phyloP scores from a whole-genome alignment of 2,329 filamentous ascomycete genomes.

The Claviceps humidiphila region DNA sequence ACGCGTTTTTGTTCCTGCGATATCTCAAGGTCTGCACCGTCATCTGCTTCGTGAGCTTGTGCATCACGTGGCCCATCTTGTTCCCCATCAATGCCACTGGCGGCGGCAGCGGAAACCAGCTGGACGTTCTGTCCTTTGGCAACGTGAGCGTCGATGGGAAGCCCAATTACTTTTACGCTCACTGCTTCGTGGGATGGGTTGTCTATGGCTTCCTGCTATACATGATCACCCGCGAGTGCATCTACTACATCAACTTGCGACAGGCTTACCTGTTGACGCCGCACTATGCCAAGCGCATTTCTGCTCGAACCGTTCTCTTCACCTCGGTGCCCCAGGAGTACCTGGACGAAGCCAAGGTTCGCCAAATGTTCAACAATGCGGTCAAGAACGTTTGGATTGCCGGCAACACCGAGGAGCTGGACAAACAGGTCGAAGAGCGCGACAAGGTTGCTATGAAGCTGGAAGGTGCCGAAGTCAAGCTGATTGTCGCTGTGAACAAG shows the following conservation, averaged over 20 bases:
- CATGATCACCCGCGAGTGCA: conserved; percentile 75
- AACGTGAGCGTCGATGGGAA: conserved; percentile 37
- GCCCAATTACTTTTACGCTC: conserved; percentile 61
- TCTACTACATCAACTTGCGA: conserved; percentile 87
- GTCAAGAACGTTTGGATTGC: conserved; percentile 78
- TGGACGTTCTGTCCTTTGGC: conserved; percentile 34
- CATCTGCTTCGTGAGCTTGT: conserved; percentile 67
- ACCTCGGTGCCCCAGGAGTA: conserved; percentile 71
- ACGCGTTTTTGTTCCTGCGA: conserved; percentile 78
- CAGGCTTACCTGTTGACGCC: conserved; percentile 88
- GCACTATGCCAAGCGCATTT: conserved; percentile 70
- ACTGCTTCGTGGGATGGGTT: conserved; percentile 66
- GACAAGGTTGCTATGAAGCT: conserved; percentile 64
- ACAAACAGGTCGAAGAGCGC: conserved; percentile 63
- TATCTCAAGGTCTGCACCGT: conserved; percentile 66
- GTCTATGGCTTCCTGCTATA: conserved; percentile 84
- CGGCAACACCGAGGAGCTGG: conserved; percentile 59
- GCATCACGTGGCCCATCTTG: conserved; percentile 75
- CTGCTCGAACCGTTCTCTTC: conserved; percentile 86
- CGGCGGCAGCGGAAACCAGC: conserved; percentile 47
- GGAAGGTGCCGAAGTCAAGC: conserved; percentile 68
- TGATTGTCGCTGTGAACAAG: conserved; percentile 51
- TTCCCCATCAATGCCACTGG: conserved; percentile 78
- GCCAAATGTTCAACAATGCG: conserved; percentile 62
- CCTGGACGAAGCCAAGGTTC: conserved; percentile 58